Evolutionary conservation across 1,139 yeast genomes (phyloP).

Genomic region (Geotrichum carabidarum): DNA sequence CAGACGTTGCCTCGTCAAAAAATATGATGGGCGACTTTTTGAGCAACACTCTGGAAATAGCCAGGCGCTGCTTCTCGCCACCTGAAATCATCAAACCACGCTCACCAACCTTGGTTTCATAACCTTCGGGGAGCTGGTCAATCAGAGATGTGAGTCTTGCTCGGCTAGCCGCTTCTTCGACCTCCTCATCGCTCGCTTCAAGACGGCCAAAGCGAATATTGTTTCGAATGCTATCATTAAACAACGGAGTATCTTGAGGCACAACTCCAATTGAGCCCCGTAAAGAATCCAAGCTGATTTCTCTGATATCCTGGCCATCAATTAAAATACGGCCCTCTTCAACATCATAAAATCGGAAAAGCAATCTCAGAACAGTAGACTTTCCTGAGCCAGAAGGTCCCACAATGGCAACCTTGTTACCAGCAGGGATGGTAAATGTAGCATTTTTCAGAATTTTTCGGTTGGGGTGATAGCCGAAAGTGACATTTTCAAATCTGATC

Average conservation of each 20-base stretch:
- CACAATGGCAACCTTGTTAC: constrained; percentile 84
- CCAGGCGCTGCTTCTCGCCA: constrained; percentile 94
- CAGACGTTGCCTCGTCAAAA: constrained; percentile 96
- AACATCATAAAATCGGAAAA: constrained; percentile 87
- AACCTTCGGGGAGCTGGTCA: constrained; percentile 73
- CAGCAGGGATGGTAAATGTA: constrained; percentile 81
- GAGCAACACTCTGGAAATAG: constrained; percentile 80
- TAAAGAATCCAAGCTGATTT: constrained; percentile 69
- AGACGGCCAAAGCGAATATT: constrained; percentile 84
- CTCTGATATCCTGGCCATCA: constrained; percentile 84
- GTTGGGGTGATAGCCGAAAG: constrained; percentile 87
- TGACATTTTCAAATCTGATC: constrained; percentile 81
- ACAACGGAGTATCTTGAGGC: constrained; percentile 95
- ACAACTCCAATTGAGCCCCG: constrained; percentile 81
- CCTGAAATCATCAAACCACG: constrained; percentile 98
- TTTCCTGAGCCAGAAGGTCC: constrained; percentile 97
- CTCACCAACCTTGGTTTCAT: constrained; percentile 89
- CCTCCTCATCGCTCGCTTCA: constrained; percentile 68
- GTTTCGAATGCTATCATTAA: constrained; percentile 83
- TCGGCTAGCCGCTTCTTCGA: constrained; percentile 54
- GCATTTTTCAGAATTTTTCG: constrained; percentile 81
- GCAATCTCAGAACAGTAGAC: constrained; percentile 77
- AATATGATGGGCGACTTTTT: constrained; percentile 87
- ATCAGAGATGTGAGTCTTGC: constrained; percentile 68
- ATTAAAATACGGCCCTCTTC: constrained; percentile 69